phyloP scores from a whole-genome alignment of 1,284 basidiomycete species.

The Neolentinus lepideus region DNA sequence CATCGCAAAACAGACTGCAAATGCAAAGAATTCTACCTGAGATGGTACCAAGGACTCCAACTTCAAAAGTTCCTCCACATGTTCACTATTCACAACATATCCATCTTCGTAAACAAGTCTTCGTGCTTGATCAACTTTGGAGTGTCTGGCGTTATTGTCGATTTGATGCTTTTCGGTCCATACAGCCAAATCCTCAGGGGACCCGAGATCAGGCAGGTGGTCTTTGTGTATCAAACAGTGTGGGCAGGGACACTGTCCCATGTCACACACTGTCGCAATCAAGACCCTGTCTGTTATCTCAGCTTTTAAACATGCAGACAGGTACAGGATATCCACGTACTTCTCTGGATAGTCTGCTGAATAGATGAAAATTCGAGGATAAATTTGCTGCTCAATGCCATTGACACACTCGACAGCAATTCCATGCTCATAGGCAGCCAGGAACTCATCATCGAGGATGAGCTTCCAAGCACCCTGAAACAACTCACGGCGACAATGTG shows the following conservation, averaged over 20 bases:
- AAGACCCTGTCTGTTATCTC: slow-evolving; percentile 14
- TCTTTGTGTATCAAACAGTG: slow-evolving; percentile 17
- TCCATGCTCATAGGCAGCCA: slow-evolving; percentile 15
- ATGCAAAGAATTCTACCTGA: slow-evolving; percentile 7
- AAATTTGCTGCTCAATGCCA: slow-evolving; percentile 12
- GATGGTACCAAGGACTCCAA: slow-evolving; percentile 21
- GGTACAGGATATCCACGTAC: slow-evolving; percentile 15
- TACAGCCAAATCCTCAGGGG: background rate
- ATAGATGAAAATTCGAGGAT: slow-evolving; percentile 16
- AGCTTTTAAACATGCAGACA: slow-evolving; percentile 11
- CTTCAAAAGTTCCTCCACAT: slow-evolving; percentile 13
- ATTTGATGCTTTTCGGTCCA: background rate
- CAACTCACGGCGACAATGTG: slow-evolving; percentile 17
- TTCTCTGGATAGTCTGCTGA: slow-evolving; percentile 20
- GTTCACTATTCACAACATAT: background rate
- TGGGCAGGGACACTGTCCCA: slow-evolving; percentile 24
- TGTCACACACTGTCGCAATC: slow-evolving; percentile 19
- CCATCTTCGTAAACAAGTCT: background rate
- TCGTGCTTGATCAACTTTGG: slow-evolving; percentile 6
- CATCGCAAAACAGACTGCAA: slow-evolving; percentile 1
- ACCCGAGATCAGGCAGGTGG: slow-evolving; percentile 11
- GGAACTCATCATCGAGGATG: slow-evolving; percentile 17
- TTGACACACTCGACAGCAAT: slow-evolving; percentile 14
- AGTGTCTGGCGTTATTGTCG: slow-evolving; percentile 1
- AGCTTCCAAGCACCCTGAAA: slow-evolving; percentile 14